Percentiles rank a stretch among this genome's conserved stretches.
phyloP scores from a whole-genome alignment of 257 asterid genomes.

The Phtheirospermum japonicum region DNA sequence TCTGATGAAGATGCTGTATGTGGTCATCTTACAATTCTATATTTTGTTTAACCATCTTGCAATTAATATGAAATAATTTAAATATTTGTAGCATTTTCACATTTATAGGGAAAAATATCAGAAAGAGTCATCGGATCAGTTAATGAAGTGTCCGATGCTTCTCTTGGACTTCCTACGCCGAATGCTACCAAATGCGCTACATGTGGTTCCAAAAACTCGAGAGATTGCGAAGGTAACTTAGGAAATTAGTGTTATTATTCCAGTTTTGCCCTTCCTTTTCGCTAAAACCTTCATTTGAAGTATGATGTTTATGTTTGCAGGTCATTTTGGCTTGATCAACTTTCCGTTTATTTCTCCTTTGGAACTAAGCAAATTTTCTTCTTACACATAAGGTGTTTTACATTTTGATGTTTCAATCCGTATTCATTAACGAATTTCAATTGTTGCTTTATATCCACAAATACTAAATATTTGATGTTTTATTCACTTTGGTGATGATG shows the following conservation, averaged over 20 bases:
- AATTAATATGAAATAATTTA: not conserved
- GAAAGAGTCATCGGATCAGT: slow-evolving; percentile 45
- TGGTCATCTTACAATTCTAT: slow-evolving; percentile 10
- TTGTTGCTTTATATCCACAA: no score
- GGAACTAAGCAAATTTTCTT: no score
- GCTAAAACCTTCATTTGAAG: slow-evolving; percentile 19
- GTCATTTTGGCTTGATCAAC: slow-evolving; percentile 85
- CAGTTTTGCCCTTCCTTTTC: slow-evolving; percentile 19
- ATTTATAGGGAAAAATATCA: slow-evolving; percentile 52
- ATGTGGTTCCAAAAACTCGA: slow-evolving; percentile 66
- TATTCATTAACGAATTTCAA: no score
- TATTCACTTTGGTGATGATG: no score
- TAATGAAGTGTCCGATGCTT: slow-evolving; percentile 83
- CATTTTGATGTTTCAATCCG: no score
- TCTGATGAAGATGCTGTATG: slow-evolving; percentile 87
- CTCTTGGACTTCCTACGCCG: slow-evolving; percentile 68
- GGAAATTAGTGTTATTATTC: slow-evolving; percentile 24
- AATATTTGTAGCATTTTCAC: slow-evolving; percentile 22
- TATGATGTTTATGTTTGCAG: slow-evolving; percentile 44
- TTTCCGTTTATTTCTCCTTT: slow-evolving; percentile 63
- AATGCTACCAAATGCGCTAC: slow-evolving; percentile 57
- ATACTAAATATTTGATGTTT: no score
- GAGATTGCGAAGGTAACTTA: slow-evolving; percentile 77
- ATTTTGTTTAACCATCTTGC: slow-evolving; percentile 18
- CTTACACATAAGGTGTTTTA: no score